Evolutionary conservation across 352 stramenopile species (phyloP).

Genomic region (Blastocystis hominis): DNA sequence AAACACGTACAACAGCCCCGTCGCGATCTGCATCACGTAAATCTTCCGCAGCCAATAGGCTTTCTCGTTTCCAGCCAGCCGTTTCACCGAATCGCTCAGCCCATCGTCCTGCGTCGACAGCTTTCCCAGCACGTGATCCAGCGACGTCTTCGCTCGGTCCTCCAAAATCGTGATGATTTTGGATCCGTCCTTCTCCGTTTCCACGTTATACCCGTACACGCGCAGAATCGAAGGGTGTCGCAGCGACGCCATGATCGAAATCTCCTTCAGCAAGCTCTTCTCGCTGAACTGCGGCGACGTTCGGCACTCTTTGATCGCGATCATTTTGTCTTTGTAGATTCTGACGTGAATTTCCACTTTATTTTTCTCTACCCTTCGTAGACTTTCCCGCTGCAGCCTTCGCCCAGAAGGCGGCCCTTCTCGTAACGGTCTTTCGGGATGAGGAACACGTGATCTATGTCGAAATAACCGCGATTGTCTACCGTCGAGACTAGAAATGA

Average conservation of each 20-base stretch:
- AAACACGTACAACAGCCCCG: not conserved
- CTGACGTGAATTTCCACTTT: not conserved
- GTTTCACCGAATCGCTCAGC: not conserved
- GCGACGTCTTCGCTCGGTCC: not conserved
- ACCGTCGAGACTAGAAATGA: not conserved
- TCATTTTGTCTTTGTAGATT: not conserved
- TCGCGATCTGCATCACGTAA: slow-evolving; percentile 1
- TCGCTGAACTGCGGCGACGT: not conserved
- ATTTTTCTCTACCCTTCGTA: not conserved
- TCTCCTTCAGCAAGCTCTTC: not conserved
- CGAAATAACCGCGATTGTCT: not conserved
- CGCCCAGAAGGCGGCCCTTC: not conserved
- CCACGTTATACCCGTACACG: slow-evolving; percentile 6
- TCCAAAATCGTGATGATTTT: not conserved
- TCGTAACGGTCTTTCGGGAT: not conserved
- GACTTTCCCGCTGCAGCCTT: not conserved
- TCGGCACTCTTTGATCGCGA: slow-evolving; percentile 24
- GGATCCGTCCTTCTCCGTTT: not conserved
- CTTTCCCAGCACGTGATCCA: not conserved
- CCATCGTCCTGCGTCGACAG: not conserved
- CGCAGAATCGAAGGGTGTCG: not conserved
- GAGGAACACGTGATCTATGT: not conserved
- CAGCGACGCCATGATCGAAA: not conserved
- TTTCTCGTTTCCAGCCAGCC: not conserved
- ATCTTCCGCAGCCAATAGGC: not conserved